A percentile compares a stretch with the other conserved stretches of the same genome.
Conservation (phyloP, 225 moss, liverwort and hornwort genomes). For the Polytrichum formosum region DNA sequence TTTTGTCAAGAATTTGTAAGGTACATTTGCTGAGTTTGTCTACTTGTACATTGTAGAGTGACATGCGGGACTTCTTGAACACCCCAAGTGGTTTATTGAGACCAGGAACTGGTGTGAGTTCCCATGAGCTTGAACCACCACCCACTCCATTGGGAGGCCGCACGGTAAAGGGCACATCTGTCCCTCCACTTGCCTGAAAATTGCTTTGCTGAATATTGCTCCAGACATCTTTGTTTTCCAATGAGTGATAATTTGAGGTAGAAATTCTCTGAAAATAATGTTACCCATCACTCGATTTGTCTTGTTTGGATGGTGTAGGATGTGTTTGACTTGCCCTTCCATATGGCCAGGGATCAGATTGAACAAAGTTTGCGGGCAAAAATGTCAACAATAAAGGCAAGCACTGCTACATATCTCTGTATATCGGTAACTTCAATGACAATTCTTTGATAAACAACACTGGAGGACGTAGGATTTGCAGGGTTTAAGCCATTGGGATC, state of each 20-base stretch:
- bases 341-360: conserved; percentile 97
- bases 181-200: no score
- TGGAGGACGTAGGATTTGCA: no score
- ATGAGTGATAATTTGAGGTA: no score
- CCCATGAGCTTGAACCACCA: conserved; percentile 68
- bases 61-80: conserved; percentile 96
- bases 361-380: conserved; percentile 93
- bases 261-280: no score
- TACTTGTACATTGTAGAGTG: conserved; percentile 46
- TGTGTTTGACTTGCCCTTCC: conserved; percentile 94
- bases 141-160: conserved; percentile 69
- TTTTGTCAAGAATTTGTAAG: no score
- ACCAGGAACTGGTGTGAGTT: conserved; percentile 57
- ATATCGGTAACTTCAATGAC: no score
- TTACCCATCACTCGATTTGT: no score
- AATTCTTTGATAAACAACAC: no score
- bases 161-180: conserved; percentile 42
- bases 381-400: conserved; percentile 91
- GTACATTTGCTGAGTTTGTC: no score
- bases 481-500: background rate
- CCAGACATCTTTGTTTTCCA: no score
- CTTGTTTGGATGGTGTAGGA: conserved; percentile 44
- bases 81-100: conserved; percentile 69
- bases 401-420: background rate
- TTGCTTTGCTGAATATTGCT: no score